Evolutionary conservation across 495 filamentous ascomycete species (phyloP), one percentile per base, ranked within the genome.

Genomic region (Aspergillus affinis): DNA sequence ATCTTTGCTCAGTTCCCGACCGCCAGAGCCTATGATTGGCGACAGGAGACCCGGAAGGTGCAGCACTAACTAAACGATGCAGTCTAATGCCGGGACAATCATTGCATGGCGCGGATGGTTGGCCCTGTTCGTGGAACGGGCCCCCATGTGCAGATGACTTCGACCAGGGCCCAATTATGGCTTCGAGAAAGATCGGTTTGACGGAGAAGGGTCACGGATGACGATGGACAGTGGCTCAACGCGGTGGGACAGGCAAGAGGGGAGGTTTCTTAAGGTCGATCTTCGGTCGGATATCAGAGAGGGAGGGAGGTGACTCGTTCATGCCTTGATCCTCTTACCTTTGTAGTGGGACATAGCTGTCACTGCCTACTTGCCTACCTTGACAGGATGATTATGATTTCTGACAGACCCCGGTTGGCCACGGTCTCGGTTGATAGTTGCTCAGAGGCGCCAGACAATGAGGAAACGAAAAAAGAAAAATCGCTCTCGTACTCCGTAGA

Each of bases 51-150:
- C 13, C 12, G 36, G 36, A 41, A 10, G 9, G 23, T 59, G 27
- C 45, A 29, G 50, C 54, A 54, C 48, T 60, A 53, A 61, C 61
- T 57, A 57, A 61, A 46, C 41, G 50, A 44, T 51, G 26, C 58
- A 59, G 46, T 27, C 61, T 60, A 48, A 64, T 62, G 61, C 51
- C 57, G 55, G 59, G 61, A 62, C 60, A 67, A 67, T 64, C 65
- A 64, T 62, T 64, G 59, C 61, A 62, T 61, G 54, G 55, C 41
- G 41, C 30, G 60, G 53, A 51, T 61, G 48, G 54, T 60, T 57
- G 52, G 55, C 58, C 49, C 19, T 20, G 13, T 29, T 46, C 50
- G 44, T 51, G 55, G 9, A 51, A 36, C 55, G 18, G 48, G 7
- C 36, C 53, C 36, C 51, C 54, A 45, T 51, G 64, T 58, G 58